Base-by-base conservation (phyloP, 2,329 filamentous ascomycete species). In the Aureobasidium sp. region DNA sequence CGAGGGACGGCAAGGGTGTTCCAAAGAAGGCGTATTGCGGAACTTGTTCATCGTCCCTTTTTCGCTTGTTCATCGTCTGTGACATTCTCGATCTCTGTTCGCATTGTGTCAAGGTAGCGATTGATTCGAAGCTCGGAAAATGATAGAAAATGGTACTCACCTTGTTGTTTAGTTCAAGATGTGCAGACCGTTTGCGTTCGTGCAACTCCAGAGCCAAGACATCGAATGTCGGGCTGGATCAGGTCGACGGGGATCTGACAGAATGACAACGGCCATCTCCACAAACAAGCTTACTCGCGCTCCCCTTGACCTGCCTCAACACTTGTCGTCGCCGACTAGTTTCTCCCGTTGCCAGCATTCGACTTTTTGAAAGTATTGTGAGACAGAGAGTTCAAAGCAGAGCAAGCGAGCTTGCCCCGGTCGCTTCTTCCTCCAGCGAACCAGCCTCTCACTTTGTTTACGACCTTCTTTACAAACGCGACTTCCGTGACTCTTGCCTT, bases 21-120 rank as follows among this genome's bases (percentile, higher is more conserved):
- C 94, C 94, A 72, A 88, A 96, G 62, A 88, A 71, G 61, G 88
- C 89, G 74, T 86, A 96, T 0, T 89, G 87, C 15, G 89, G 86
- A 70, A 87, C 83, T 63, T 84, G 79, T 78, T 96, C 91, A 68
- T 85, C 82, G 68, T 84, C 84, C 70, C 87, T 87, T 69, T 87
- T 87, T 75, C 91, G 86, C 84, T 94, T 97, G 76, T 77, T 21
- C 21, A 21, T 21, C 21, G 21, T 21, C 21, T 21, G 83, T 67
- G 88, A 85, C 89, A 93, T 93, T 61, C 62, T 59, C 64, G 65
- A 41, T 58, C 11, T 53, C 53, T 59, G 62, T 63, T 62, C 16
- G 30, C 44, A 59, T 58, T 16, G 63, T 54, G 63, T 59, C 63
- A 59, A 65, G 62, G 61, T 57, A 62, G 32, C 32, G 6, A 34